Evolutionary conservation across 2,329 filamentous ascomycete species (phyloP).

Genomic region (Claviceps capensis): DNA sequence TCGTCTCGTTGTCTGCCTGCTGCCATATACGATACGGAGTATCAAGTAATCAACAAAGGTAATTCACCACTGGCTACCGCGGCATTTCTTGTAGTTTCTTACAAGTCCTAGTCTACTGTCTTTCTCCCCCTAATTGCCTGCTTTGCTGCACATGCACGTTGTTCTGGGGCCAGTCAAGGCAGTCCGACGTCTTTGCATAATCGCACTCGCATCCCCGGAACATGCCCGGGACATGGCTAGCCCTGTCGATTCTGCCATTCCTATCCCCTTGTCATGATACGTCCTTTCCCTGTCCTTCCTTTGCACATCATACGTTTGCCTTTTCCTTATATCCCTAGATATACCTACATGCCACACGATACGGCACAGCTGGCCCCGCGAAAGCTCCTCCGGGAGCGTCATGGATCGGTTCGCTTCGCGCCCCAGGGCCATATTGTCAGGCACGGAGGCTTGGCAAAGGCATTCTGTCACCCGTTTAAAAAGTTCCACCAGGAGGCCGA

Average conservation of each 20-base stretch:
- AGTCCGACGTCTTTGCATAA: constrained; percentile 1
- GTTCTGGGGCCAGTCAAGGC: not conserved
- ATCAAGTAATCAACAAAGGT: no score
- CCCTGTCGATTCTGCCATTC: not conserved
- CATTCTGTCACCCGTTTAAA: not conserved
- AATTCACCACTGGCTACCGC: no score
- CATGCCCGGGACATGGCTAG: not conserved
- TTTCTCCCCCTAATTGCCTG: no score
- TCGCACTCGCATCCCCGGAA: constrained; percentile 1
- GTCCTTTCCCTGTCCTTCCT: not conserved
- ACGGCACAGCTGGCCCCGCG: not conserved
- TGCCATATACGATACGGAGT: no score
- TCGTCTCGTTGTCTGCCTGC: no score
- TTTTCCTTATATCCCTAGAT: no score
- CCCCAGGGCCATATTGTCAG: not conserved
- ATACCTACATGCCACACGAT: not conserved
- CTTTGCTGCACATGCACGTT: no score
- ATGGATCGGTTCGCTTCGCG: not conserved
- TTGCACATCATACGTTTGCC: no score
- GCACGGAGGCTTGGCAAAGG: not conserved
- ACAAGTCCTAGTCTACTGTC: no score
- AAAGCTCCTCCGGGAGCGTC: not conserved
- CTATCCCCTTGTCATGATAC: not conserved
- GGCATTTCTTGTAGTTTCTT: no score
- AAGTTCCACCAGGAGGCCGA: no score